Base-by-base conservation (phyloP, 495 filamentous ascomycete genomes). In the Podospora bellae-mahoneyi region DNA sequence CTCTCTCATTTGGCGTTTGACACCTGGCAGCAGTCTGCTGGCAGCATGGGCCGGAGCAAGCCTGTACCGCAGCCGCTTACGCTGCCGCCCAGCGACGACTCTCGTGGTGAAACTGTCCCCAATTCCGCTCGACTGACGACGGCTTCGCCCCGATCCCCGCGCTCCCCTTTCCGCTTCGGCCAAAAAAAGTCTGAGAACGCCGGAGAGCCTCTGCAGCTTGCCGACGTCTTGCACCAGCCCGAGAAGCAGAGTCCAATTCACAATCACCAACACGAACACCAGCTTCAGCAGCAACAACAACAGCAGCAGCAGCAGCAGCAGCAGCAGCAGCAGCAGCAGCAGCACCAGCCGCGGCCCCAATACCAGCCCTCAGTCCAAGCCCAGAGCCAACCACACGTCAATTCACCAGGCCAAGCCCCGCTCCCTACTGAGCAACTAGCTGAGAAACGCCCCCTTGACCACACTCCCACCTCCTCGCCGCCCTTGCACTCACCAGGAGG, bases 41-140 rank as follows among this genome's bases (percentile, higher is more conserved):
- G 59, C 68, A 76, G 78, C 72, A 86, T 86, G 84, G 82, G 80
- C 66, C 83, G 84, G 28, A n/a, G 28, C 72, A 86, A 84, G 78
- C 71, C 80, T 68, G 80, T 77, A 71, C 84, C 83, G 67, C 82
- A 84, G 72, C 82, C 84, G 77, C 79, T 86, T 76, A 74, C 80
- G 69, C 77, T 85, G 68, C 72, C 73, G 72, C 75, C 75, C 72
- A 75, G 64, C 70, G 72, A 76, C 23, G 74, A 71, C 56, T 69
- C 74, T 65, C 69, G 75, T 69, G 74, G 69, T 75, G 77, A 79
- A 74, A 77, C 74, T 59, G 76, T 77, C 66, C 78, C 75, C 62
- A 74, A 76, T 64, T 72, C 71, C 65, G 79, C 75, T 65, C 60
- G 61, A 66, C 44, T 64, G 13, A 72, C 77, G 53, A 72, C 77